Evolutionary conservation across 169 alveolate species (phyloP).

Genomic region (Plasmodium coatneyi): DNA sequence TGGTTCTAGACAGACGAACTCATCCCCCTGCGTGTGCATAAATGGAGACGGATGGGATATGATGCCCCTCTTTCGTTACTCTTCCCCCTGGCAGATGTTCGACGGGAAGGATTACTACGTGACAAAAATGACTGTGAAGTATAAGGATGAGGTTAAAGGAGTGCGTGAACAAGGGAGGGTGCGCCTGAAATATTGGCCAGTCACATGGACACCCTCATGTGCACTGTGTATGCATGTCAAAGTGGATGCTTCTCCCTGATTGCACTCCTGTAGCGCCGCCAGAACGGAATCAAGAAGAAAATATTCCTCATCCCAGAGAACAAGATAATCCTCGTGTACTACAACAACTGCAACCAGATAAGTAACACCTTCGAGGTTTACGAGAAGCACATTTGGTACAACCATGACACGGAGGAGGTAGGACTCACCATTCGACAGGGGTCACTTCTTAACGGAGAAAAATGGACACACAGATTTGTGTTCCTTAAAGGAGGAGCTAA

Average conservation of each 20-base stretch:
- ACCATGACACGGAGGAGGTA: constrained; percentile 54
- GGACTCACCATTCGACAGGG: background rate
- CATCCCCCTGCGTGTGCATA: background rate
- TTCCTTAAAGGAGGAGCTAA: background rate
- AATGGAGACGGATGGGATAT: background rate
- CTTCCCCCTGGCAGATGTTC: constrained; percentile 10
- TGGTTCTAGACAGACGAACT: background rate
- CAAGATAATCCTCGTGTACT: constrained; percentile 27
- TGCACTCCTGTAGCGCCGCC: background rate
- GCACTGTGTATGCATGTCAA: background rate
- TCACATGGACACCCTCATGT: background rate
- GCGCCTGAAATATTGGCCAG: too few relatives aligned
- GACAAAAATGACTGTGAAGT: constrained; percentile 48
- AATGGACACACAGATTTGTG: background rate
- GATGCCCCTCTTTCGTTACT: background rate
- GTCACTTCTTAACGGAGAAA: background rate
- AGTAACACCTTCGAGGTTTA: constrained; percentile 47
- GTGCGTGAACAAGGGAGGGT: background rate
- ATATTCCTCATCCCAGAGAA: constrained; percentile 52
- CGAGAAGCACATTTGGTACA: constrained; percentile 22
- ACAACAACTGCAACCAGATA: constrained; percentile 47
- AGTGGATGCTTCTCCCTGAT: background rate
- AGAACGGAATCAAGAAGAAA: constrained; percentile 40
- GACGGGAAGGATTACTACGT: constrained; percentile 65
- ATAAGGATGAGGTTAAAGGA: constrained; percentile 17